These are phyloP conservation scores for Agroathelia rolfsii DNA, from an alignment of 1,284 basidiomycete species.

Conservation along the genomic window DNA sequence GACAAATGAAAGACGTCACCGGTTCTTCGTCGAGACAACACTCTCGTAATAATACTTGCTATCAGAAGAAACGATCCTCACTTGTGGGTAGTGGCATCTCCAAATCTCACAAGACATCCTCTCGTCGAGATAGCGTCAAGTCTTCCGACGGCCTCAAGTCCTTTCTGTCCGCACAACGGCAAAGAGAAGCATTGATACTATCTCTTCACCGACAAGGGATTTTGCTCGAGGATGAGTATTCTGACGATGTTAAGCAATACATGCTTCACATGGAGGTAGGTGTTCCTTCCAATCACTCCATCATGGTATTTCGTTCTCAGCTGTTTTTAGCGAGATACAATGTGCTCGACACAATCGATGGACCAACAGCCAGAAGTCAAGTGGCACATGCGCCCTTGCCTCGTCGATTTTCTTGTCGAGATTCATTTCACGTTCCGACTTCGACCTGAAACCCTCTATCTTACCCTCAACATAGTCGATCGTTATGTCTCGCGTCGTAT, in stretches of 20 bases:
- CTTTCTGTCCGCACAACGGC: slow-evolving; percentile 49
- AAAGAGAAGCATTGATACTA: slow-evolving; percentile 55
- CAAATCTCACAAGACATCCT: slow-evolving; percentile 52
- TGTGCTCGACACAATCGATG: slow-evolving; percentile 89
- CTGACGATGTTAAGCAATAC: slow-evolving; percentile 84
- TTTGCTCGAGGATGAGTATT: slow-evolving; percentile 87
- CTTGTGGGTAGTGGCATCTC: slow-evolving; percentile 66
- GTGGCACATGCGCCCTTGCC: slow-evolving; percentile 98
- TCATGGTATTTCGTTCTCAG: slow-evolving; percentile 10
- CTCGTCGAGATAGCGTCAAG: slow-evolving; percentile 34
- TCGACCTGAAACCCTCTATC: slow-evolving; percentile 95
- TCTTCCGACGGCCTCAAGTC: slow-evolving; percentile 56
- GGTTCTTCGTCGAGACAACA: slow-evolving; percentile 43
- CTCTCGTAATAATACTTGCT: slow-evolving; percentile 51
- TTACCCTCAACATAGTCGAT: slow-evolving; percentile 98
- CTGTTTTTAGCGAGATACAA: slow-evolving; percentile 60
- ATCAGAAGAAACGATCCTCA: slow-evolving; percentile 75
- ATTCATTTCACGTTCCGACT: slow-evolving; percentile 96
- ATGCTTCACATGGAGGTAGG: slow-evolving; percentile 98
- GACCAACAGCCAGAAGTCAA: slow-evolving; percentile 96
- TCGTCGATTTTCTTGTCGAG: slow-evolving; percentile 98
- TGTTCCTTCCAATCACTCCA: slow-evolving; percentile 11
- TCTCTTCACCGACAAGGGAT: slow-evolving; percentile 62
- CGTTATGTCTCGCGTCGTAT: slow-evolving; percentile 98
- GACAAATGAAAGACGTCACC: slow-evolving; percentile 68